A percentile compares a stretch with the other conserved stretches of the same genome.
Conservation (phyloP, 805 yeast genomes). For the Kurtzmaniella cleridarum region DNA sequence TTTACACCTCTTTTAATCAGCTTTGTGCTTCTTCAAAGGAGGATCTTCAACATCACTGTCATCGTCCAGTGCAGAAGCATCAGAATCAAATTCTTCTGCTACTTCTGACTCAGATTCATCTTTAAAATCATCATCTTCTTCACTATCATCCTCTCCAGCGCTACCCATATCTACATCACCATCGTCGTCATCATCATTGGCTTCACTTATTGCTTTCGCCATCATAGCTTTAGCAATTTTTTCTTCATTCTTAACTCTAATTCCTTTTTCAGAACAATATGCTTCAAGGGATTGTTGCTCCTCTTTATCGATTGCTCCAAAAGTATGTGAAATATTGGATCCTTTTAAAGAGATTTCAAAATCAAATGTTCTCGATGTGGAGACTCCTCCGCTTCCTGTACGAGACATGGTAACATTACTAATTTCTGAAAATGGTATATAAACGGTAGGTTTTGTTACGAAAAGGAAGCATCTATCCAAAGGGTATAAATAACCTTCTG, state of each 20-base stretch:
- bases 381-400: constrained; percentile 67
- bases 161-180: constrained; percentile 51
- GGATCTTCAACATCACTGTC: constrained; percentile 21
- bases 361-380: constrained; percentile 88
- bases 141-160: constrained; percentile 70
- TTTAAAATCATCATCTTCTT: constrained; percentile 83
- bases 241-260: constrained; percentile 83
- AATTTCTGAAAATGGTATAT: constrained; percentile 82
- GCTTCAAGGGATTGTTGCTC: constrained; percentile 79
- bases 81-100: constrained; percentile 82
- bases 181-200: constrained; percentile 48
- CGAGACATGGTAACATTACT: constrained; percentile 77
- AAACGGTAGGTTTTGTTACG: constrained; percentile 89
- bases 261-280: constrained; percentile 70
- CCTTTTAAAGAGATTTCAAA: constrained; percentile 69
- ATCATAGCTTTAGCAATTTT: constrained; percentile 79
- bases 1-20: neutral
- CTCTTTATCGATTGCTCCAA: constrained; percentile 84
- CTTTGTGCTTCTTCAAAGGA: constrained; percentile 26
- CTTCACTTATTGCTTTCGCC: constrained; percentile 67
- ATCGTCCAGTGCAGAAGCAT: constrained; percentile 34
- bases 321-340: constrained; percentile 66
- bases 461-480: constrained; percentile 86
- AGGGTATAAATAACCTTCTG: constrained; percentile 91
- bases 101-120: constrained; percentile 59